Evolutionary conservation across 2,329 filamentous ascomycete species (phyloP).

Genomic region (Hyphodiscus sp.): DNA sequence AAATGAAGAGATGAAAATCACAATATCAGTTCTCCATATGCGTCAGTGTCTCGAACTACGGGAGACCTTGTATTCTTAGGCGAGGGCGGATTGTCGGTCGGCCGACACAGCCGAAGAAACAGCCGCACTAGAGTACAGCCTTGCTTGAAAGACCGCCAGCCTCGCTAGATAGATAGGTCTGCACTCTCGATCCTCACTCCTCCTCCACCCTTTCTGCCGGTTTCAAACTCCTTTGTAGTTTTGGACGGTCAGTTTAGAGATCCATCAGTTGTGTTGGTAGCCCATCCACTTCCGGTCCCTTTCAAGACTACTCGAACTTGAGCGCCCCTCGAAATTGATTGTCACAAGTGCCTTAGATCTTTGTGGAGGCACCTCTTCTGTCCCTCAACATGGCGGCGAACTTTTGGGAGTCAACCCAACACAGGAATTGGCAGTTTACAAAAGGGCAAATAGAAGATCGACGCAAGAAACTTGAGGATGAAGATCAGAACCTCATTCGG

Average conservation of each 20-base stretch:
- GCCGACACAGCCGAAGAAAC: background rate
- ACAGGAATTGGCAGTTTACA: conserved; percentile 83
- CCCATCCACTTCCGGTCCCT: too few species aligned
- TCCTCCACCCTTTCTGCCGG: background rate
- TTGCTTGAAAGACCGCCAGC: background rate
- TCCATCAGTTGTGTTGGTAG: too few species aligned
- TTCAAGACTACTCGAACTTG: too few species aligned
- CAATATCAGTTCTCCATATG: background rate
- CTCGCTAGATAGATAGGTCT: too few species aligned
- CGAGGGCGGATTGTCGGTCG: too few species aligned
- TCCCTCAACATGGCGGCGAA: conserved; percentile 11
- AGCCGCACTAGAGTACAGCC: background rate
- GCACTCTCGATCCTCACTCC: background rate
- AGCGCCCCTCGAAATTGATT: background rate
- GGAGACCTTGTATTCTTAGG: background rate
- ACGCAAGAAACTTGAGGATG: conserved; percentile 70
- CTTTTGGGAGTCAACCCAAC: conserved; percentile 63
- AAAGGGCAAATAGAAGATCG: conserved; percentile 71
- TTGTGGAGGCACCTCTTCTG: background rate
- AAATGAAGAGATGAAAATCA: background rate
- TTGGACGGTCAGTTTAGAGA: too few species aligned
- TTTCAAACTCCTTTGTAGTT: background rate
- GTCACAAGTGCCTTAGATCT: background rate
- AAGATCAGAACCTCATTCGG: conserved; percentile 66
- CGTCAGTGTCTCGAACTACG: background rate